Base-by-base conservation (phyloP, 768 basidiomycete genomes). In the Chlorophyllum brunneum region DNA sequence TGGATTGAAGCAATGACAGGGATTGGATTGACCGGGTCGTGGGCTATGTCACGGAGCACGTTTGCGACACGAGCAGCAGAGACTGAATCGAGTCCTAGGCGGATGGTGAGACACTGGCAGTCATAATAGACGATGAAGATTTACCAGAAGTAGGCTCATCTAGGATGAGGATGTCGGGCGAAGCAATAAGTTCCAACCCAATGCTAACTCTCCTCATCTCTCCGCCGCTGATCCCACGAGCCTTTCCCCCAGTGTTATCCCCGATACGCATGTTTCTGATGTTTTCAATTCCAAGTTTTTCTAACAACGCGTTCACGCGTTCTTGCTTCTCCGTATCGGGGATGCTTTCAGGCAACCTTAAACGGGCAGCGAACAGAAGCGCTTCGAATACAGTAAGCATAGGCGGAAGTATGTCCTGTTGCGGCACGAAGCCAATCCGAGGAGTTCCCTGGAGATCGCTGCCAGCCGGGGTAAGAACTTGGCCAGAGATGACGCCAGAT, bases 161-260 rank as follows among this genome's bases (percentile, higher is more conserved):
- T 27, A 93, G 74, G 24, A 95, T 81, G 34, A 97, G 67, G 9
- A 97, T 74, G 62, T 93, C 90, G 0, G 94, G 94, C 34, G 79
- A 77, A 0, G 90, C 86, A 42, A 95, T 85, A 8, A 97, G 76
- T 69, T 95, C 94, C 31, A 94, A 69, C 4, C 92, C 94, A 54
- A 97, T 95, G 53, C 86, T 92, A 4, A 97, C 88, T 44, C 94
- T 73, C 40, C 94, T 78, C 76, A 90, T 89, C 67, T 97, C 93
- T 8, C 94, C 94, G 9, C 94, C 94, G 60, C 87, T 90, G 46
- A 97, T 92, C 0, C 92, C 94, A 41, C 92, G 75, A 16, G 80
- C 75, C 56, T 86, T 85, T 4, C 82, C 80, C 8, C 85, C 83
- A 3, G 85, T 83, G 33, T 66, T 65, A 54, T 78, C 77, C 13